Conservation (phyloP, 345 rosid genomes). For the Rhodomyrtus tomentosa region DNA sequence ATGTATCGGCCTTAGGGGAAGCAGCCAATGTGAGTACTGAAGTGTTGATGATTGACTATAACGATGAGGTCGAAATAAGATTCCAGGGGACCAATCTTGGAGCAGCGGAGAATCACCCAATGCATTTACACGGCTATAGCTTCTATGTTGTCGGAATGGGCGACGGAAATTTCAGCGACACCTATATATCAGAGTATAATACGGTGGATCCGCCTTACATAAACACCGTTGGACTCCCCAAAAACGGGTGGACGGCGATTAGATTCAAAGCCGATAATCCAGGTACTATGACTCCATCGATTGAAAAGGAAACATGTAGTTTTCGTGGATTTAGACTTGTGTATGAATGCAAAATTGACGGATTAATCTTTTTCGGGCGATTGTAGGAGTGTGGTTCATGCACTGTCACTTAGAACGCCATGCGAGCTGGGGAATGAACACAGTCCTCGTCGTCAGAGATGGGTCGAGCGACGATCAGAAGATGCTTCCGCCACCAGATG, state of each 20-base stretch:
- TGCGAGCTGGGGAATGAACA: neutral
- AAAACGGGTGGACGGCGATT: neutral
- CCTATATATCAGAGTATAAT: neutral
- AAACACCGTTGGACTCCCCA: neutral
- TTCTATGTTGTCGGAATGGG: neutral
- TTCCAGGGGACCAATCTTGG: neutral
- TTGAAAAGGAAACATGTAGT: neutral
- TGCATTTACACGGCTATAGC: neutral
- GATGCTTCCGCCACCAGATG: neutral
- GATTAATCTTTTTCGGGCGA: neutral
- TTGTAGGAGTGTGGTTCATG: neutral
- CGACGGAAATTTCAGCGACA: neutral
- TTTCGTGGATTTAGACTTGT: neutral
- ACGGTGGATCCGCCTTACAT: neutral
- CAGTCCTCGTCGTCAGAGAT: neutral
- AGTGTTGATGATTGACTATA: neutral
- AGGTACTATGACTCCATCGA: neutral
- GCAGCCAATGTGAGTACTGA: neutral
- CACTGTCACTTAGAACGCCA: neutral
- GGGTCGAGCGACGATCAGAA: neutral
- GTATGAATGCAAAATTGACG: neutral
- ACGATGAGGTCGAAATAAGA: neutral
- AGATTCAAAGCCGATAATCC: neutral
- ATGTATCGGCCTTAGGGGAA: neutral
- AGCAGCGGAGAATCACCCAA: neutral